A percentile compares a stretch with the other conserved stretches of the same genome.
Evolutionary conservation across 2,329 filamentous ascomycete species (phyloP).

Genomic region (Colletotrichum somersetense): DNA sequence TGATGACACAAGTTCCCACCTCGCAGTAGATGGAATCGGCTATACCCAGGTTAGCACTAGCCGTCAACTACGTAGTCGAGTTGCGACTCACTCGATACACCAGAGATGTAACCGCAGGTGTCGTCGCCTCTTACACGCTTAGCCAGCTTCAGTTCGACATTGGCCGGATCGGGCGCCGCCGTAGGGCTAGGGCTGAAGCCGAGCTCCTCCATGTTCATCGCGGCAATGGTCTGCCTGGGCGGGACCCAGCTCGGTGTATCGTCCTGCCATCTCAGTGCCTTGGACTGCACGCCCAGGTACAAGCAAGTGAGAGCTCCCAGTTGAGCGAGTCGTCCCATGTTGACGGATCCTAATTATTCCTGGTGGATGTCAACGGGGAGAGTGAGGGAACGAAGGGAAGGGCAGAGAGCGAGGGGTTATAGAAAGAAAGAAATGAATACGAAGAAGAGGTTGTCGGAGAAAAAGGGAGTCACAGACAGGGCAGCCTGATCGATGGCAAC

Average conservation of each 20-base stretch:
- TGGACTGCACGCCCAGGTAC: constrained; percentile 43
- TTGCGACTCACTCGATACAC: constrained; percentile 44
- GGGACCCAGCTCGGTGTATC: constrained; percentile 45
- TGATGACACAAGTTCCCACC: constrained; percentile 47
- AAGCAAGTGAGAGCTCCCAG: constrained; percentile 44
- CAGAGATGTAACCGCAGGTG: constrained; percentile 51
- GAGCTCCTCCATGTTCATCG: constrained; percentile 43
- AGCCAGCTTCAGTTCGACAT: constrained; percentile 35
- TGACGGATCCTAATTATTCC: background rate
- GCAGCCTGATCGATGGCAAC: constrained; percentile 11
- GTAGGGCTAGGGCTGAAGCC: constrained; percentile 39
- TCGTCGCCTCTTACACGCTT: constrained; percentile 47
- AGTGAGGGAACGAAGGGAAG: constrained; percentile 2
- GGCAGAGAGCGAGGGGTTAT: constrained; percentile 1
- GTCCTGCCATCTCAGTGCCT: constrained; percentile 46
- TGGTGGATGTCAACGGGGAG: background rate
- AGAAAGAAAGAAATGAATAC: constrained; percentile 7
- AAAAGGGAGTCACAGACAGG: constrained; percentile 38
- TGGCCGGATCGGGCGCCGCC: constrained; percentile 42
- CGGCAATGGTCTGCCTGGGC: constrained; percentile 45
- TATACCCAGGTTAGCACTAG: constrained; percentile 11
- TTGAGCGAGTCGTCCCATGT: constrained; percentile 44
- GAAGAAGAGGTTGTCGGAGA: constrained; percentile 5
- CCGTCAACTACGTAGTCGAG: constrained; percentile 23
- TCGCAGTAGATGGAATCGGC: constrained; percentile 48